Percentiles rank a stretch among this genome's conserved stretches.
These are phyloP conservation scores for Ogataea ganodermae DNA, from an alignment of 805 yeast genomes.

Conservation along the genomic window DNA sequence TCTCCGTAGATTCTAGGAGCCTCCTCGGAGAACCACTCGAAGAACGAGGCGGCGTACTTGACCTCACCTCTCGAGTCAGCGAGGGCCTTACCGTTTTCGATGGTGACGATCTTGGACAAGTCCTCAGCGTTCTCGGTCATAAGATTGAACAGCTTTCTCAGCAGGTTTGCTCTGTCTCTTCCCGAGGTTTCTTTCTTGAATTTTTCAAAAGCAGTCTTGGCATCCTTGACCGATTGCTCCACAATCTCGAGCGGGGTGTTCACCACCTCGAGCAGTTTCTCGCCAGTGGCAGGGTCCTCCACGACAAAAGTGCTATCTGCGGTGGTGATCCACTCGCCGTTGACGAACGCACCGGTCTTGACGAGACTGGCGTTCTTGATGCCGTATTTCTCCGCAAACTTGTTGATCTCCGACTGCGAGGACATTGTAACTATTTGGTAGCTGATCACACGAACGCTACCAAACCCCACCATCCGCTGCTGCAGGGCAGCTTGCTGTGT, in stretches of 20 bases:
- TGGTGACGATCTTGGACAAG: slow-evolving; percentile 60
- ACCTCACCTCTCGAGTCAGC: slow-evolving; percentile 76
- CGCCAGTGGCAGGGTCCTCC: slow-evolving; percentile 70
- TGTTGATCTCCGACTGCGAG: slow-evolving; percentile 24
- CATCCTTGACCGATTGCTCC: slow-evolving; percentile 54
- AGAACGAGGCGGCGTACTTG: slow-evolving; percentile 67
- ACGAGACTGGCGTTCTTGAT: slow-evolving; percentile 52
- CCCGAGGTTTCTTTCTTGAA: slow-evolving; percentile 55
- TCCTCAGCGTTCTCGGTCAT: slow-evolving; percentile 62
- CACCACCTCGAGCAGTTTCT: slow-evolving; percentile 54
- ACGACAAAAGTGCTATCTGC: slow-evolving; percentile 59
- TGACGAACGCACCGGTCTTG: slow-evolving; percentile 61
- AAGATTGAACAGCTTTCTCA: slow-evolving; percentile 53
- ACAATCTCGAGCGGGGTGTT: slow-evolving; percentile 52
- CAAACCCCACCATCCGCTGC: neutral
- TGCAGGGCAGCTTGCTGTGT: slow-evolving; percentile 1
- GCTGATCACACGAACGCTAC: no score
- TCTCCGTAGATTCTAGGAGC: slow-evolving; percentile 76
- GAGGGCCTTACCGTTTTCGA: slow-evolving; percentile 75
- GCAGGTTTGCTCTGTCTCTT: slow-evolving; percentile 54
- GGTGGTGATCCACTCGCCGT: slow-evolving; percentile 68
- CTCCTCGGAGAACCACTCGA: slow-evolving; percentile 88
- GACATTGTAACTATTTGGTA: slow-evolving; percentile 26
- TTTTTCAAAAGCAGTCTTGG: slow-evolving; percentile 51
- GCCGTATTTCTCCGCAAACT: slow-evolving; percentile 34